Evolutionary conservation across 306 rosid genomes (phyloP).

Genomic region (Vigna hirtella): DNA sequence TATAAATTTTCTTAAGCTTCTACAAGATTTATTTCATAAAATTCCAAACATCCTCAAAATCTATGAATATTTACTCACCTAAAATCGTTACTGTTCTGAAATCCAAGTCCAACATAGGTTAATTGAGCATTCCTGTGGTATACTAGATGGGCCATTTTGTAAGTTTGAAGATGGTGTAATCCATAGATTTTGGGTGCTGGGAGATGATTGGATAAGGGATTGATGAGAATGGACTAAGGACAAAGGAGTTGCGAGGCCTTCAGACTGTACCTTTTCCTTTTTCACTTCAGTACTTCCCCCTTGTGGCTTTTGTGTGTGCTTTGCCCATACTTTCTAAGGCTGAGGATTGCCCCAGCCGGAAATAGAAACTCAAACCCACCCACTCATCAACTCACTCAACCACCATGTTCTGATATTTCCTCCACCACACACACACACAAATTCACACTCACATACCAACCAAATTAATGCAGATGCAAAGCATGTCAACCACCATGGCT

Average conservation of each 20-base stretch:
- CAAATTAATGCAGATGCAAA: conserved; percentile 6
- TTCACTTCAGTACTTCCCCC: not conserved
- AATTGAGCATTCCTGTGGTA: not conserved
- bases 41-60: not conserved
- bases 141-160: not conserved
- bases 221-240: conserved; percentile 33
- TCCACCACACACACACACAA: not conserved
- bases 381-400: not conserved
- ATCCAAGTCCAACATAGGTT: not conserved
- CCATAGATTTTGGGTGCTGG: not conserved
- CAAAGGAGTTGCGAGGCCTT: conserved; percentile 35
- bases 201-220: conserved; percentile 38
- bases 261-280: not conserved
- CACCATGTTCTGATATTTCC: conserved; percentile 15
- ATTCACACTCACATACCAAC: not conserved
- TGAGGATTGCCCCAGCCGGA: conserved; percentile 45
- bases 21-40: not conserved
- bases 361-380: conserved; percentile 1
- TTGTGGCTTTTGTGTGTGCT: not conserved
- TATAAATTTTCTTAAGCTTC: not conserved
- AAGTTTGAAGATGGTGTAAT: conserved; percentile 6
- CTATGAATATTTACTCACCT: not conserved
- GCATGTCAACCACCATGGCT: conserved; percentile 73
- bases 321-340: conserved; percentile 46
- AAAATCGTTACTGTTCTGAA: not conserved